Conservation (phyloP, 225 moss, liverwort and hornwort genomes). For the Polytrichum commune region DNA sequence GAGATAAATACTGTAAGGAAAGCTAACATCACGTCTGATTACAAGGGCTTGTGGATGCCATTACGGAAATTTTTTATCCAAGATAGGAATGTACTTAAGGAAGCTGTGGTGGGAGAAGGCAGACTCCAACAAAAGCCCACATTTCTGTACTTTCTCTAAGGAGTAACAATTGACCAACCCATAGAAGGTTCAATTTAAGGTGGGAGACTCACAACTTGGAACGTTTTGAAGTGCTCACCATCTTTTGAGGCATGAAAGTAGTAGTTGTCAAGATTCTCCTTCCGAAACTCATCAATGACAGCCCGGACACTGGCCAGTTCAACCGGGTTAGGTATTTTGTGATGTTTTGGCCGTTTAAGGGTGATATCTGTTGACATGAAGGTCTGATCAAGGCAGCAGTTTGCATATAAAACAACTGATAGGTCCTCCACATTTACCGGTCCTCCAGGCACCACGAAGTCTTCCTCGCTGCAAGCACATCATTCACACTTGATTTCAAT, state of each 20-base stretch:
- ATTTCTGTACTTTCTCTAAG: not conserved
- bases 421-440: conserved; percentile 59
- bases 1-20: too few species aligned
- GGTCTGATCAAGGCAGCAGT: conserved; percentile 69
- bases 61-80: not conserved
- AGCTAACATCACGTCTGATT: too few species aligned
- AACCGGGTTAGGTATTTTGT: conserved; percentile 27
- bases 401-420: conserved; percentile 66
- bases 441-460: not conserved
- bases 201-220: not conserved
- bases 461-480: conserved; percentile 66
- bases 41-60: not conserved
- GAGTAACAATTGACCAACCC: not conserved
- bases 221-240: conserved; percentile 34
- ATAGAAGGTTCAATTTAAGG: not conserved
- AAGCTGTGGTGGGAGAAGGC: not conserved
- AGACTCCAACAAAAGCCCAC: not conserved
- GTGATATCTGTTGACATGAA: conserved; percentile 54
- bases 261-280: conserved; percentile 65
- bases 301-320: conserved; percentile 46
- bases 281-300: conserved; percentile 67
- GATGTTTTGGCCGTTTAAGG: conserved; percentile 40
- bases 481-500: not conserved
- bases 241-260: conserved; percentile 63
- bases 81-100: not conserved